Evolutionary conservation across 768 basidiomycete species (phyloP).

Genomic region (Auricularia heimuer): DNA sequence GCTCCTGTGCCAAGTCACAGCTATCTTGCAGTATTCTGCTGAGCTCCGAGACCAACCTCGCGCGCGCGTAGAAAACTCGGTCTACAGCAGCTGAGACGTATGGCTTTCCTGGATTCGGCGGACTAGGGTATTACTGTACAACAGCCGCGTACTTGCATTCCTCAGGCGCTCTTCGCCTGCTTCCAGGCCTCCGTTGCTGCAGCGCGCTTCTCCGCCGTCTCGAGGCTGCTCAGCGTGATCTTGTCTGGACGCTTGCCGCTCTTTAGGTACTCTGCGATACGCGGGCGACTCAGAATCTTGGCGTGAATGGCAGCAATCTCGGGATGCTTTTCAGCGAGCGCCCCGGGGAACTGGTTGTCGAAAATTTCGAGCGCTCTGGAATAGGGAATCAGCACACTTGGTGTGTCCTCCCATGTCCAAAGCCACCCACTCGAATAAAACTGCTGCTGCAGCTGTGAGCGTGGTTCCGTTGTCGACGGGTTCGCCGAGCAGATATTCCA

Average conservation of each 20-base stretch:
- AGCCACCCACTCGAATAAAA: background rate
- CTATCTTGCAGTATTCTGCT: no score
- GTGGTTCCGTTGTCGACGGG: background rate
- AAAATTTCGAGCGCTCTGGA: background rate
- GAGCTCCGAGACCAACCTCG: no score
- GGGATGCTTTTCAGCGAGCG: background rate
- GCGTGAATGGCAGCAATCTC: background rate
- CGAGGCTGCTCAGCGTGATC: background rate
- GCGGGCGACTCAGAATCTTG: background rate
- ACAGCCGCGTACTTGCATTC: no score
- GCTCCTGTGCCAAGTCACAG: no score
- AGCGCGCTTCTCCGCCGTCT: background rate
- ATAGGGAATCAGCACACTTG: background rate
- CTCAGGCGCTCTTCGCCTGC: background rate
- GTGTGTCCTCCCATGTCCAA: background rate
- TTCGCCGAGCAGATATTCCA: background rate
- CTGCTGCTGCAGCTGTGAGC: background rate
- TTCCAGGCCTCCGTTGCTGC: background rate
- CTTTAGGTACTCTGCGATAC: background rate
- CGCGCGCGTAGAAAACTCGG: no score
- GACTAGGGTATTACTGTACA: no score
- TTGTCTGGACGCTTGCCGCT: background rate
- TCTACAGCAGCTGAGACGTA: no score
- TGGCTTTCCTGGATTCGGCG: no score
- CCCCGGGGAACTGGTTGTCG: background rate